Evolutionary conservation across 1,284 basidiomycete species (phyloP).

Genomic region (Marasmius oreades): DNA sequence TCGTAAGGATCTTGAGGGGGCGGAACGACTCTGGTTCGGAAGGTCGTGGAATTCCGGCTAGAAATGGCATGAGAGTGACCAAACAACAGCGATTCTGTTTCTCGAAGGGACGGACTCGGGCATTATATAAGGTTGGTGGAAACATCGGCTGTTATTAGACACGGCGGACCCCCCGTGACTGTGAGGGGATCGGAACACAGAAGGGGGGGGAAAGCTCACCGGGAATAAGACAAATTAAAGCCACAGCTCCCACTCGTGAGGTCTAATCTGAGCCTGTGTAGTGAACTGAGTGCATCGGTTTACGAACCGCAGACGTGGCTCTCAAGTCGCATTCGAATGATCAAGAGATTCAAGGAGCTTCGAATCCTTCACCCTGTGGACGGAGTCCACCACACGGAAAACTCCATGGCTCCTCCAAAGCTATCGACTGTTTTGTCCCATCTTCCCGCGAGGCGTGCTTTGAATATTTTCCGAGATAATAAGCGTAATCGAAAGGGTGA

Average conservation of each 20-base stretch:
- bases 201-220: no score
- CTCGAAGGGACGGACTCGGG: neutral
- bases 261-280: neutral
- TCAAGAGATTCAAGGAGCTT: neutral
- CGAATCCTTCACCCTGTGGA: neutral
- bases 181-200: no score
- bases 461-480: neutral
- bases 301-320: neutral
- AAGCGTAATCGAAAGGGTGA: neutral
- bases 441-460: no score
- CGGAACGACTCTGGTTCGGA: neutral
- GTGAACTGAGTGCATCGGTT: neutral
- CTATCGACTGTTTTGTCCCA: no score
- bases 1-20: neutral
- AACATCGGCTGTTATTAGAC: no score
- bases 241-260: neutral
- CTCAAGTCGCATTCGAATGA: neutral
- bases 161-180: no score
- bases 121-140: no score
- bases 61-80: neutral
- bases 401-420: neutral
- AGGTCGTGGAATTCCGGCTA: neutral
- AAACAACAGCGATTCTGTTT: neutral
- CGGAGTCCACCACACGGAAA: neutral
- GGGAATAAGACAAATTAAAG: neutral